Percentiles rank a stretch among this genome's conserved stretches.
Conservation (phyloP, 2,329 filamentous ascomycete genomes). For the Talaromyces sp. region DNA sequence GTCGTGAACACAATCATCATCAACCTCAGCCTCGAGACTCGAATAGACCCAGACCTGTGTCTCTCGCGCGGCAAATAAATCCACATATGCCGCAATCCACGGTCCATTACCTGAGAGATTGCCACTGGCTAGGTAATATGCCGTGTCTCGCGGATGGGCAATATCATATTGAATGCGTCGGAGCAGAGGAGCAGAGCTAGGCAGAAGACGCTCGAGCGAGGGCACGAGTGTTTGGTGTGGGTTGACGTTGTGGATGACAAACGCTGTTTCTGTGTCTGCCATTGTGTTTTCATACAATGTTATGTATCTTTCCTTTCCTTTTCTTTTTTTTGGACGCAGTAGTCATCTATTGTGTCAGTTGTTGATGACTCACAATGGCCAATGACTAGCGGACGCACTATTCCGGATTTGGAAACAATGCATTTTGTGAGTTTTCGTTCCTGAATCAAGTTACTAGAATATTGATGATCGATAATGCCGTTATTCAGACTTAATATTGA, state of each 20-base stretch:
- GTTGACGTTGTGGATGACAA: constrained; percentile 9
- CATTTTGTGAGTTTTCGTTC: neutral
- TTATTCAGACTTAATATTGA: neutral
- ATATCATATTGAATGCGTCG: constrained; percentile 35
- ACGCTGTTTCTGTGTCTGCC: neutral
- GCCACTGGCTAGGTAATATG: constrained; percentile 27
- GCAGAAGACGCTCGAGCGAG: constrained; percentile 29
- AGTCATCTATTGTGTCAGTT: neutral
- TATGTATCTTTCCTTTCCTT: neutral
- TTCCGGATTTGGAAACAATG: neutral
- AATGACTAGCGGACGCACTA: neutral
- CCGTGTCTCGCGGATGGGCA: constrained; percentile 25
- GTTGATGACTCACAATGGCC: neutral
- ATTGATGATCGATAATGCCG: neutral
- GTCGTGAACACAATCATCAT: constrained; percentile 1
- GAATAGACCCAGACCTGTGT: constrained; percentile 40
- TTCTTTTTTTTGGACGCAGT: neutral
- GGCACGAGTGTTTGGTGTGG: constrained; percentile 16
- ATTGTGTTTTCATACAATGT: neutral
- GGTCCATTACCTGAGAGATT: constrained; percentile 14
- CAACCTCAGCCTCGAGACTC: constrained; percentile 28
- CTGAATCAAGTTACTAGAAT: neutral
- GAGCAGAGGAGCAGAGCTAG: constrained; percentile 31
- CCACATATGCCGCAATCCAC: constrained; percentile 38
- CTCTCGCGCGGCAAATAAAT: constrained; percentile 32